These are phyloP conservation scores for Corylus heterophylla DNA, from an alignment of 306 rosid genomes.

Conservation along the genomic window DNA sequence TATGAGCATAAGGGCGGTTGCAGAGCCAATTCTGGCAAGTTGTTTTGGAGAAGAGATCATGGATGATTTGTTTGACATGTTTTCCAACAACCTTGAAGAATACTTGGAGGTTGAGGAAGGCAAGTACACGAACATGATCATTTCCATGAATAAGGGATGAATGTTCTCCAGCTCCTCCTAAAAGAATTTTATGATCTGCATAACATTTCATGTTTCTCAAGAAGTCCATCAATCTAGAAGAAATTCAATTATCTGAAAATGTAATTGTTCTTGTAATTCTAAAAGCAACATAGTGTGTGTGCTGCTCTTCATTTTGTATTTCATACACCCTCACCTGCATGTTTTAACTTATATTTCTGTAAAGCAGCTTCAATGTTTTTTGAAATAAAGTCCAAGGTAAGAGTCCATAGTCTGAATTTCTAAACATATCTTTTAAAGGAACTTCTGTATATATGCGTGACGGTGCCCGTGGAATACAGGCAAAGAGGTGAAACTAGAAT, in stretches of 20 bases:
- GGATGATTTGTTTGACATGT: slow-evolving; percentile 24
- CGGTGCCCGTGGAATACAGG: no score
- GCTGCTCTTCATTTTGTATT: no score
- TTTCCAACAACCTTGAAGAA: background rate
- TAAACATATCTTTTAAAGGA: no score
- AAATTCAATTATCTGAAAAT: background rate
- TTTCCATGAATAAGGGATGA: background rate
- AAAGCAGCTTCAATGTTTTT: no score
- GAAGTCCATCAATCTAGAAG: background rate
- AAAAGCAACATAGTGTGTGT: no score
- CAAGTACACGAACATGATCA: background rate
- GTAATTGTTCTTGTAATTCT: background rate
- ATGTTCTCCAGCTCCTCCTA: background rate
- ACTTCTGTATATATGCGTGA: no score
- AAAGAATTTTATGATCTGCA: background rate
- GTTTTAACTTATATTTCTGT: no score
- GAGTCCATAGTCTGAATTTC: no score
- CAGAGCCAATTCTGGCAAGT: slow-evolving; percentile 8
- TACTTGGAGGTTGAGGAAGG: background rate
- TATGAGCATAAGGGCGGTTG: background rate
- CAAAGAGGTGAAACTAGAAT: no score
- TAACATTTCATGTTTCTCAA: background rate
- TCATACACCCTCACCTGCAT: no score
- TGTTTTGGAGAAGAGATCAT: slow-evolving; percentile 24
- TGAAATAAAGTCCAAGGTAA: no score